These are phyloP conservation scores for Metarhizium album DNA, from an alignment of 2,329 filamentous ascomycete species.

Conservation along the genomic window DNA sequence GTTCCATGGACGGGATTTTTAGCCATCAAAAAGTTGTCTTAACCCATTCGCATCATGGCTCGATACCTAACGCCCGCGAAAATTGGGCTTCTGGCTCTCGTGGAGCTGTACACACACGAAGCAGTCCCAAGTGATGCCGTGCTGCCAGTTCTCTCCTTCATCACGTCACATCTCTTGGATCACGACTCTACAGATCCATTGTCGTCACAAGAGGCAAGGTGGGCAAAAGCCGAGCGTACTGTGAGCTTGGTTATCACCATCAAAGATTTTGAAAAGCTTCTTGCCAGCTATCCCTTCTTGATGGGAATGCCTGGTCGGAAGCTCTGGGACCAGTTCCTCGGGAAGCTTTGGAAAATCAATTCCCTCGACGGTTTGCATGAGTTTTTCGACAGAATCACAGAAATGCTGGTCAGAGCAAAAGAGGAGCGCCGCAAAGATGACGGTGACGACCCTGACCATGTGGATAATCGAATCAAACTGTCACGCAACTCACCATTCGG, in stretches of 20 bases:
- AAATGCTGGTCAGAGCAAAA: constrained; percentile 50
- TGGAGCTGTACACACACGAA: constrained; percentile 70
- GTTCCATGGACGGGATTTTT: neutral
- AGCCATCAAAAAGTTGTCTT: neutral
- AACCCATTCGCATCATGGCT: constrained; percentile 42
- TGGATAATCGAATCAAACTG: constrained; percentile 45
- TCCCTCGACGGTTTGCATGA: constrained; percentile 70
- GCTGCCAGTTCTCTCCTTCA: constrained; percentile 67
- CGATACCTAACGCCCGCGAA: constrained; percentile 85
- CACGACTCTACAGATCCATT: constrained; percentile 17
- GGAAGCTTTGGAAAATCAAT: constrained; percentile 72
- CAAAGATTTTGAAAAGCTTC: constrained; percentile 48
- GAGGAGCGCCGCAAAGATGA: constrained; percentile 49
- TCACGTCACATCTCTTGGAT: constrained; percentile 60
- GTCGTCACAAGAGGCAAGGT: constrained; percentile 23
- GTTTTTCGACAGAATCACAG: constrained; percentile 55
- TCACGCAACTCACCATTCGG: constrained; percentile 71
- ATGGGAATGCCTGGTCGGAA: constrained; percentile 59
- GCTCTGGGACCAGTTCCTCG: constrained; percentile 81
- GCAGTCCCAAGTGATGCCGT: constrained; percentile 58
- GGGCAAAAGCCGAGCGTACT: constrained; percentile 37
- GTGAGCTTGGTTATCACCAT: constrained; percentile 44
- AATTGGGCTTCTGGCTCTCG: constrained; percentile 68
- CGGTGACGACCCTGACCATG: constrained; percentile 26
- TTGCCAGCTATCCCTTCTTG: constrained; percentile 39